Evolutionary conservation across 495 filamentous ascomycete species (phyloP), one percentile per base, ranked within the genome.

Genomic region (Aspergillus bertholletiae): DNA sequence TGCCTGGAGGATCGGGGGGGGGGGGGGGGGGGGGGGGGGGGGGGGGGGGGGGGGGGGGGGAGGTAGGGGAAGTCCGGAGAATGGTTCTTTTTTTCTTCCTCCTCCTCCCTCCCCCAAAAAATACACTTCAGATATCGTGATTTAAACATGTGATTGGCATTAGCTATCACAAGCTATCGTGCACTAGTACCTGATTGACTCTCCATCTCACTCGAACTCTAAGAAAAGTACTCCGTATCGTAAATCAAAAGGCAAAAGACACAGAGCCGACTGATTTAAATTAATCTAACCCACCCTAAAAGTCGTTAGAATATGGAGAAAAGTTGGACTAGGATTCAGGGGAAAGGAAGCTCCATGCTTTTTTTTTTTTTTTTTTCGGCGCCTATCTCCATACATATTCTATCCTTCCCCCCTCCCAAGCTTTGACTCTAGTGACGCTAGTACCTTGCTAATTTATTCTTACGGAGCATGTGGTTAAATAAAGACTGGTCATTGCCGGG

Each of bases 401-500:
- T 49, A 49, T 49, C 37, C 23, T 20, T 20, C 46, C 35, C 43
- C 37, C 23, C 30, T 20, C 46, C 35, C 43, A 48, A 49, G 53
- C 53, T 51, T 51, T 41, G 17, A 39, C 27, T 48, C 49, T 22
- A 27, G 28, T 21, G 41, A 39, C 49, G 46, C 55, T 57, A 57
- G 55, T 52, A 48, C 55, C 55, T 57, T 49, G 51, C 55, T 57
- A 53, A 39, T n/a, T 22, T 18, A 27, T 13, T 17, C 32, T 7
- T 40, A 17, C 4, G 32, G 23, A 37, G 35, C 32, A 51, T 27
- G n/a, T 27, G n/a, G 22, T 23, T 43, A 22, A 43, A 21, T 17
- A 43, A 22, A 11, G 28, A 22, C 27, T 49, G 4, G 26, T 28
- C n/a, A n/a, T n/a, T n/a, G n/a, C n/a, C n/a, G n/a, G n/a, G n/a